A percentile compares a stretch with the other conserved stretches of the same genome.
Evolutionary conservation across 306 rosid genomes (phyloP).

Genomic region (cucumber (Cucumis sativus)): DNA sequence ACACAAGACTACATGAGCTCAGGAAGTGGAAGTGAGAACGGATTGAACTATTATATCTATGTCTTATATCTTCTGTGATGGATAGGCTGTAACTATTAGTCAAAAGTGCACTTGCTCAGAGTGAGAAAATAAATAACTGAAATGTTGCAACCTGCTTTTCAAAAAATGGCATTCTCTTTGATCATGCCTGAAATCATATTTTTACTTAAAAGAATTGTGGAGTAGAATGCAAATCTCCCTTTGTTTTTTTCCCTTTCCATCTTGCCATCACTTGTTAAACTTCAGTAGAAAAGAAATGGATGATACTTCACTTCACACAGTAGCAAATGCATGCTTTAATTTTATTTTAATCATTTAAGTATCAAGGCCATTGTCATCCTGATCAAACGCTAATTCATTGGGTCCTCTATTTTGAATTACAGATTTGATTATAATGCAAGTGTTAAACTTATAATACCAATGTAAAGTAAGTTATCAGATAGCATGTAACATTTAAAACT

Average conservation of each 20-base stretch:
- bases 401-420: not conserved
- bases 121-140: not conserved
- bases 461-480: not conserved
- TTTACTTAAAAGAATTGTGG: not conserved
- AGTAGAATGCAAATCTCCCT: not conserved
- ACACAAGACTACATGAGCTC: not conserved
- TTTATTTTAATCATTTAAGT: not conserved
- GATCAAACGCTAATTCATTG: not conserved
- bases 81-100: not conserved
- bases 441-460: not conserved
- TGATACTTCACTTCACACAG: not conserved
- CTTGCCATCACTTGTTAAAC: not conserved
- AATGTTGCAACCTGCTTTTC: not conserved
- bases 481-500: not conserved
- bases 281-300: not conserved
- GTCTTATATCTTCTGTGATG: not conserved
- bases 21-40: not conserved
- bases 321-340: not conserved
- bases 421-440: not conserved
- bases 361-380: not conserved
- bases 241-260: not conserved
- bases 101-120: not conserved
- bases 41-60: not conserved
- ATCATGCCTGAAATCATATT: not conserved
- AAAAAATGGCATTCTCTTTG: not conserved